These are phyloP conservation scores for Calocybe gambosa DNA, from an alignment of 1,284 basidiomycete genomes.

Conservation along the genomic window DNA sequence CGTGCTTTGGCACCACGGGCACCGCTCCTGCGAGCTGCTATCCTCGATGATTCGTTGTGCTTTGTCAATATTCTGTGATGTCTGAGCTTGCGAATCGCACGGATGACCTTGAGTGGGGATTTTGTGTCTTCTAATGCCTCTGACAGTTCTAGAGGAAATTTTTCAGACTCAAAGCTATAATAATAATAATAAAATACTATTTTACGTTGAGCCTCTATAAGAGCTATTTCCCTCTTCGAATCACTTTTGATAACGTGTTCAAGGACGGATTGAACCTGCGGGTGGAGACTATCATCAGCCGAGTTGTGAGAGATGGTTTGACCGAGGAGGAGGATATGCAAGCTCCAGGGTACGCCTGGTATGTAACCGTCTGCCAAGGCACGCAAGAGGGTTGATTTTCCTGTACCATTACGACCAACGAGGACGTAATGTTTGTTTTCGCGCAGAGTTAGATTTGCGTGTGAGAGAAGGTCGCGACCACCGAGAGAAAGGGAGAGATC, in stretches of 20 bases:
- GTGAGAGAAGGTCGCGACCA: conserved; percentile 18
- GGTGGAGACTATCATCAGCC: conserved; percentile 9
- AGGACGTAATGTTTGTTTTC: conserved; percentile 21
- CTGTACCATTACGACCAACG: conserved; percentile 19
- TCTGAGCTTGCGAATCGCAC: conserved; percentile 19
- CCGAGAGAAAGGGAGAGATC: conserved; percentile 18
- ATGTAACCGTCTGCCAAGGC: conserved; percentile 18
- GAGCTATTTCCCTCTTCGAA: conserved; percentile 22
- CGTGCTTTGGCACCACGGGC: conserved; percentile 56
- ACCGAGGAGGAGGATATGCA: conserved; percentile 18
- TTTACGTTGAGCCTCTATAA: conserved; percentile 23
- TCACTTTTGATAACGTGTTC: conserved; percentile 31
- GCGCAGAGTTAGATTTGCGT: conserved; percentile 16
- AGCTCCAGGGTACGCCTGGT: conserved; percentile 19
- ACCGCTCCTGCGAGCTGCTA: conserved; percentile 53
- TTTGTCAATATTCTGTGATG: conserved; percentile 26
- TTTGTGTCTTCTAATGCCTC: conserved; percentile 22
- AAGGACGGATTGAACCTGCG: conserved; percentile 15
- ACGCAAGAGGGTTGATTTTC: conserved; percentile 21
- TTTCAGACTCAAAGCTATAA: no score
- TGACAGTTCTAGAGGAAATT: conserved; percentile 19
- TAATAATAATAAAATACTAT: no score
- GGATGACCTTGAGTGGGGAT: conserved; percentile 23
- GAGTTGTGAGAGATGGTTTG: conserved; percentile 15
- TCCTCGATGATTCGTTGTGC: conserved; percentile 43